phyloP scores from a whole-genome alignment of 306 rosid genomes.

The Trichosanthes cucumerina region DNA sequence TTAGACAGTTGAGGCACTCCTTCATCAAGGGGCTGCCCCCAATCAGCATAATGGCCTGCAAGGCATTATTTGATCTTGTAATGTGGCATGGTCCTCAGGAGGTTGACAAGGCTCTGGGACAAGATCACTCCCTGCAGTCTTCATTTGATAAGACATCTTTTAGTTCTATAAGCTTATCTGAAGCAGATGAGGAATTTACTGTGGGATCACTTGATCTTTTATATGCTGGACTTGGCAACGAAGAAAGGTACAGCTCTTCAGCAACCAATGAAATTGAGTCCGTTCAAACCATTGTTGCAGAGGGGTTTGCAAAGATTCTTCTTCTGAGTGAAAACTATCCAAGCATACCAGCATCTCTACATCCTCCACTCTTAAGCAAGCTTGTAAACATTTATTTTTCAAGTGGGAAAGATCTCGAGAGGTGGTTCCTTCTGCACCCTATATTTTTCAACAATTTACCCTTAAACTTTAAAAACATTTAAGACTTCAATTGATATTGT shows the following conservation, averaged over 20 bases:
- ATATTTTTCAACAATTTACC: not conserved
- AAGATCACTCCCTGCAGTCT: constrained; percentile 20
- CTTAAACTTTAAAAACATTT: not conserved
- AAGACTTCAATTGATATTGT: constrained; percentile 2
- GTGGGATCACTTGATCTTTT: constrained; percentile 58
- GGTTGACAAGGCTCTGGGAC: constrained; percentile 47
- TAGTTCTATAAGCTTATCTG: constrained; percentile 44
- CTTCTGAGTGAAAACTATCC: constrained; percentile 68
- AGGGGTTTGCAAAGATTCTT: constrained; percentile 96
- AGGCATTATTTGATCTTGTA: constrained; percentile 71
- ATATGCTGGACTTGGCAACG: constrained; percentile 53
- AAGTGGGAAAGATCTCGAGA: constrained; percentile 40
- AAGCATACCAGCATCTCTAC: constrained; percentile 53
- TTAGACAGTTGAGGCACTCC: constrained; percentile 62
- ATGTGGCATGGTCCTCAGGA: constrained; percentile 92
- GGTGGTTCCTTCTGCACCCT: constrained; percentile 28
- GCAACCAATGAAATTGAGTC: constrained; percentile 56
- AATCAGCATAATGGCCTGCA: constrained; percentile 59
- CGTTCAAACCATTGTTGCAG: constrained; percentile 62
- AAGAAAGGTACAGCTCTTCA: constrained; percentile 40
- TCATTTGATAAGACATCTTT: constrained; percentile 33
- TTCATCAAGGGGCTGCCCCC: constrained; percentile 53
- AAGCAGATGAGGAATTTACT: constrained; percentile 31
- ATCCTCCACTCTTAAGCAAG: constrained; percentile 58
- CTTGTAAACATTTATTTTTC: constrained; percentile 62